A percentile compares a stretch with the other conserved stretches of the same genome.
Conservation (phyloP, 2,329 filamentous ascomycete species). For the Fusarium keratoplasticum region DNA sequence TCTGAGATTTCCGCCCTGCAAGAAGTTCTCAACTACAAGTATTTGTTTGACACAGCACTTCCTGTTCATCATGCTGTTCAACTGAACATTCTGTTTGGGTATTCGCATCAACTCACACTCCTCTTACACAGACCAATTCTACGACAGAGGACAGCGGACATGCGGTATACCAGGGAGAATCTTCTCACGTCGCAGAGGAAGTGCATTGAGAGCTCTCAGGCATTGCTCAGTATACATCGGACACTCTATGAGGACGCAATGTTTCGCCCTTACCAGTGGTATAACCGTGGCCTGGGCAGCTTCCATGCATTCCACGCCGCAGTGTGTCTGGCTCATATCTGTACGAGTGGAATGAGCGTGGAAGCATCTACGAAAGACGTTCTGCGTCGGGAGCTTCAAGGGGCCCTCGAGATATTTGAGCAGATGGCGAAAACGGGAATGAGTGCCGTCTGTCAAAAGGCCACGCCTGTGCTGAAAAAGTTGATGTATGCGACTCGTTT, state of each 20-base stretch:
- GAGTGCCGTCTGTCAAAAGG: not conserved
- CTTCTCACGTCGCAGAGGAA: not conserved
- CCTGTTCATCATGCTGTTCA: slow-evolving; percentile 13
- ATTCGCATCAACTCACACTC: slow-evolving; percentile 22
- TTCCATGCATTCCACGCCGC: slow-evolving; percentile 28
- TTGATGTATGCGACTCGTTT: not conserved
- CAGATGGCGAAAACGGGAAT: not conserved
- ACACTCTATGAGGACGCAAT: not conserved
- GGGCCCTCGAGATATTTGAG: not conserved
- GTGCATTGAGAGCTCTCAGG: not conserved
- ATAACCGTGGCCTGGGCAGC: slow-evolving; percentile 20
- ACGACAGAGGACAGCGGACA: not conserved
- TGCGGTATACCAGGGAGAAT: not conserved
- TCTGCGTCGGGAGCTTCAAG: not conserved
- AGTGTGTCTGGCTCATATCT: slow-evolving; percentile 15
- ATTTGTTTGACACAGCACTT: slow-evolving; percentile 5
- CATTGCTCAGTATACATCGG: not conserved
- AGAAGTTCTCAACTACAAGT: not conserved
- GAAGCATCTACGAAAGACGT: not conserved
- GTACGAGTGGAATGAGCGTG: not conserved
- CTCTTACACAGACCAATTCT: slow-evolving; percentile 23
- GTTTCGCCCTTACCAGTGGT: slow-evolving; percentile 25
- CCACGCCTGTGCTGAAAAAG: not conserved
- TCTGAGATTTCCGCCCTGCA: not conserved
- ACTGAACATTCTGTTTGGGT: slow-evolving; percentile 26